These are phyloP conservation scores for Sanghuangporus weigelae DNA, from an alignment of 1,284 basidiomycete genomes.

Conservation along the genomic window DNA sequence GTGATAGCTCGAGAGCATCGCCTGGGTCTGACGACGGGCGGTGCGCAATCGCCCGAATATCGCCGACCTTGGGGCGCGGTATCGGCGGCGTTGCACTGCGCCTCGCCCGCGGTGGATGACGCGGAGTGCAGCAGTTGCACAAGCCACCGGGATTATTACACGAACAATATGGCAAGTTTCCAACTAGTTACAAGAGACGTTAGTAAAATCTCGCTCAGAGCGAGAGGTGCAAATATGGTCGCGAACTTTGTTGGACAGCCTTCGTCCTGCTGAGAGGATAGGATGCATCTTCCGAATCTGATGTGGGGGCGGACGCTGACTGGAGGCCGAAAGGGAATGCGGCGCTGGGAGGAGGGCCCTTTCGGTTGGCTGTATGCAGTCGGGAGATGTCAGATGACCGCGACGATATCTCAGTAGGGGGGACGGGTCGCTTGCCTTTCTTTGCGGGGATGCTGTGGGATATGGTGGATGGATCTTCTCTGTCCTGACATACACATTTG, in stretches of 20 bases:
- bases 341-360: conserved; percentile 44
- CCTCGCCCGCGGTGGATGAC: conserved; percentile 19
- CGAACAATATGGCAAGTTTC: conserved; percentile 32
- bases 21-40: conserved; percentile 8
- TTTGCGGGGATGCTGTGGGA: conserved; percentile 34
- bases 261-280: conserved; percentile 24
- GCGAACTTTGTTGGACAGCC: conserved; percentile 15
- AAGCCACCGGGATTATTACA: conserved; percentile 34
- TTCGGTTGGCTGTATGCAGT: conserved; percentile 9
- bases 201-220: conserved; percentile 27
- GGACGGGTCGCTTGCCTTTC: conserved; percentile 47
- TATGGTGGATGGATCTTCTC: conserved; percentile 30
- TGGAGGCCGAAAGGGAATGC: conserved; percentile 69
- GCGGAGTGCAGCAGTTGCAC: conserved; percentile 51
- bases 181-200: conserved; percentile 32
- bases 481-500: conserved; percentile 53
- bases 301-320: conserved; percentile 48
- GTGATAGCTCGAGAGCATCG: background rate
- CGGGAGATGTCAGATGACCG: background rate
- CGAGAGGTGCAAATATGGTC: background rate
- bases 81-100: conserved; percentile 11
- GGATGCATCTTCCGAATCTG: conserved; percentile 37
- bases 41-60: conserved; percentile 9
- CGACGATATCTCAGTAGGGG: conserved; percentile 42
- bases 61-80: conserved; percentile 7